These are phyloP conservation scores for Iberis amara DNA, from an alignment of 441 rosid species.

Conservation along the genomic window DNA sequence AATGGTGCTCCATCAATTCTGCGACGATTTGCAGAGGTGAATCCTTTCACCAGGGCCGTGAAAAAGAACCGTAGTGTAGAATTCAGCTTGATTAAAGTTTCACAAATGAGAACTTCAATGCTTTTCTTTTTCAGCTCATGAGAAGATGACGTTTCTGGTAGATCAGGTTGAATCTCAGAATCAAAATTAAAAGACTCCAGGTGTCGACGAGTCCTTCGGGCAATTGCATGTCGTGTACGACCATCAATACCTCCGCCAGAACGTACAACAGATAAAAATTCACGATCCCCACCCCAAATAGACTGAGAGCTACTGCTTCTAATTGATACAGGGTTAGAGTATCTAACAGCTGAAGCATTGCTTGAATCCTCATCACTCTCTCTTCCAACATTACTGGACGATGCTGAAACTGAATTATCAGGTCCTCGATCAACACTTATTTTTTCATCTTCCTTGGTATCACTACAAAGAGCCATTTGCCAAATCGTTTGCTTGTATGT, in stretches of 20 bases:
- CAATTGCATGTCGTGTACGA: conserved; percentile 77
- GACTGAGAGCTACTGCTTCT: conserved; percentile 65
- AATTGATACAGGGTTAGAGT: conserved; percentile 71
- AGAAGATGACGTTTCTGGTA: conserved; percentile 52
- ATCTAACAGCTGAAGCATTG: conserved; percentile 59
- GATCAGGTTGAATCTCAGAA: conserved; percentile 51
- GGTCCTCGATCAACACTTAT: conserved; percentile 46
- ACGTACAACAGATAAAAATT: conserved; percentile 72
- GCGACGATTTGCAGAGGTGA: conserved; percentile 87
- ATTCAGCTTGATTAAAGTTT: conserved; percentile 72
- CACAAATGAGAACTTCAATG: conserved; percentile 63
- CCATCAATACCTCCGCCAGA: conserved; percentile 75
- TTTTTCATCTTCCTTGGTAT: conserved; percentile 71
- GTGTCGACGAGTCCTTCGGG: conserved; percentile 84
- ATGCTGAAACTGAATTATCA: conserved; percentile 52
- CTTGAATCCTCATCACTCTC: conserved; percentile 78
- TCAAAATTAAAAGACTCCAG: conserved; percentile 72
- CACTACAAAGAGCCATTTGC: conserved; percentile 77
- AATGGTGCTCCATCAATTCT: conserved; percentile 74
- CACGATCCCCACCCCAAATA: conserved; percentile 78
- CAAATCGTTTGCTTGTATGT: conserved; percentile 68
- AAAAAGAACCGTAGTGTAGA: conserved; percentile 71
- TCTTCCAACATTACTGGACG: conserved; percentile 67
- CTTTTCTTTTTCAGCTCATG: conserved; percentile 74
- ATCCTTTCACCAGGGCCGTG: conserved; percentile 87